Evolutionary conservation across 2,329 filamentous ascomycete species (phyloP).

Genomic region (Fusarium lateritium): DNA sequence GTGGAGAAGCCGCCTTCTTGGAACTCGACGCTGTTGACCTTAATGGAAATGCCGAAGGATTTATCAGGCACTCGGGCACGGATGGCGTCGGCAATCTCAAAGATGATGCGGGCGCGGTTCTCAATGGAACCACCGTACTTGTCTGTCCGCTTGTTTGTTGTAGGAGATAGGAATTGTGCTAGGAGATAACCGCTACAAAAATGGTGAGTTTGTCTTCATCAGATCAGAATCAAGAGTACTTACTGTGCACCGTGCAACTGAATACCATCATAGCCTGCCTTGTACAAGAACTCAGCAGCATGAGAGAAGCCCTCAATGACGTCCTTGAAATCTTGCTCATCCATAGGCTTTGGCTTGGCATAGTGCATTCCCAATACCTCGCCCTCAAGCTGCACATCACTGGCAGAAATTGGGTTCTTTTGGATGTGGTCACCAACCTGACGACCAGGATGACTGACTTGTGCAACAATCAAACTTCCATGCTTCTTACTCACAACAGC

Average conservation of each 20-base stretch:
- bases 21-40: constrained; percentile 71
- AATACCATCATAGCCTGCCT: constrained; percentile 71
- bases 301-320: constrained; percentile 75
- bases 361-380: constrained; percentile 50
- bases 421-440: constrained; percentile 57
- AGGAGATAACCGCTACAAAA: constrained; percentile 63
- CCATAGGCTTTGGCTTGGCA: constrained; percentile 67
- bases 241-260: constrained; percentile 66
- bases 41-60: constrained; percentile 65
- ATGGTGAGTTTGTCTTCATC: not conserved
- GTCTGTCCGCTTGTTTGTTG: constrained; percentile 67
- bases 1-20: constrained; percentile 67
- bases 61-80: constrained; percentile 49
- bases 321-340: constrained; percentile 66
- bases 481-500: constrained; percentile 69
- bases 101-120: constrained; percentile 63
- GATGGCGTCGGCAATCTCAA: constrained; percentile 60
- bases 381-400: constrained; percentile 54
- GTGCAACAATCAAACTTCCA: constrained; percentile 72
- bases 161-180: constrained; percentile 66
- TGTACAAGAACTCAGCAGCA: constrained; percentile 72
- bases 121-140: constrained; percentile 61
- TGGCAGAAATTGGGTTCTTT: constrained; percentile 59
- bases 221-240: not conserved
- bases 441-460: constrained; percentile 64